Conservation (phyloP, 768 basidiomycete genomes). For the Jaapia argillacea region DNA sequence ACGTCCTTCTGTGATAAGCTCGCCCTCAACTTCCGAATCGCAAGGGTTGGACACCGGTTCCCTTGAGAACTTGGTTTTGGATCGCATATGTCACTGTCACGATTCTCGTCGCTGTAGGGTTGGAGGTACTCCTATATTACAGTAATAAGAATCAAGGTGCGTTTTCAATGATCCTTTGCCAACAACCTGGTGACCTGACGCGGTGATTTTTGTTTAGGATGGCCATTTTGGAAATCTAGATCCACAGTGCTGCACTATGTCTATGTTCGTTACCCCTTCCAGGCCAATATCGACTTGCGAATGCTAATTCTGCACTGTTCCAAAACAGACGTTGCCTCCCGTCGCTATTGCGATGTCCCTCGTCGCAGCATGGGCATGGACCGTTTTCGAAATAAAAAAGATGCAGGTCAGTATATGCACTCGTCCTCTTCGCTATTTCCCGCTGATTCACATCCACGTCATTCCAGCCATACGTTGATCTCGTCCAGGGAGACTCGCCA, state of each 20-base stretch:
- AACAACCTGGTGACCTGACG: too few relatives aligned
- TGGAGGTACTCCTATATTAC: constrained; percentile 38
- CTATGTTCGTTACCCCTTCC: too few relatives aligned
- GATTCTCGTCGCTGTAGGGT: constrained; percentile 27
- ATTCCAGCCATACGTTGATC: constrained; percentile 45
- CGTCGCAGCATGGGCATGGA: constrained; percentile 45
- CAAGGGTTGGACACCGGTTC: constrained; percentile 31
- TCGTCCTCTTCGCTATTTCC: too few relatives aligned
- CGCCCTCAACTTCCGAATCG: too few relatives aligned
- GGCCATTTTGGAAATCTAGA: too few relatives aligned
- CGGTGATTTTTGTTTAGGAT: too few relatives aligned
- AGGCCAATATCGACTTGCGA: too few relatives aligned
- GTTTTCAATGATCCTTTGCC: too few relatives aligned
- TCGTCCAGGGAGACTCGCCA: constrained; percentile 44
- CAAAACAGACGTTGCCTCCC: constrained; percentile 49
- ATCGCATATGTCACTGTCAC: constrained; percentile 29
- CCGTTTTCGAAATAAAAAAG: constrained; percentile 46
- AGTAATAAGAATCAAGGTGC: constrained; percentile 35
- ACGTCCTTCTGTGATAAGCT: too few relatives aligned
- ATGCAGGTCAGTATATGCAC: constrained; percentile 42
- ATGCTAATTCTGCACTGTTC: too few relatives aligned
- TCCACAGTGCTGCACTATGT: constrained; percentile 42
- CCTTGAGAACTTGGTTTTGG: constrained; percentile 37
- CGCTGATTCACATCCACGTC: too few relatives aligned
- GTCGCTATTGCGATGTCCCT: constrained; percentile 40